These are phyloP conservation scores for Magnusiomyces tetraspermus DNA, from an alignment of 1,139 yeast genomes.

Conservation along the genomic window DNA sequence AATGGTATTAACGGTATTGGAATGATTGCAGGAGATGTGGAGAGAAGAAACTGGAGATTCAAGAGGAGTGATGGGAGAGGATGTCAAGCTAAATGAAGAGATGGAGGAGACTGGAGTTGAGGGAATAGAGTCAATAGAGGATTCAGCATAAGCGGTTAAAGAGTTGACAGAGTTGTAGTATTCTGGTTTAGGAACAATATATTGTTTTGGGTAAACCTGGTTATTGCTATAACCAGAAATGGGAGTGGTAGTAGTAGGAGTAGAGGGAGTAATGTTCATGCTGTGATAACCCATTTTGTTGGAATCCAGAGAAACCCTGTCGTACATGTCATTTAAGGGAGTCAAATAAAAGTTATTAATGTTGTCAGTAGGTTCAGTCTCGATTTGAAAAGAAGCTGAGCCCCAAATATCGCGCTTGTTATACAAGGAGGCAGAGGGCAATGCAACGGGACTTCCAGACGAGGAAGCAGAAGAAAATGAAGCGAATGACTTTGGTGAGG, in stretches of 20 bases:
- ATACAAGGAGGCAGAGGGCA: neutral
- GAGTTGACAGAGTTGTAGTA: neutral
- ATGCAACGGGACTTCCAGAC: neutral
- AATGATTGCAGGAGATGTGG: too few species aligned
- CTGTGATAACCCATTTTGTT: too few species aligned
- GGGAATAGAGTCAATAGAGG: neutral
- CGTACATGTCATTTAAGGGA: neutral
- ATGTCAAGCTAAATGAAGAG: neutral
- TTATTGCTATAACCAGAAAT: neutral
- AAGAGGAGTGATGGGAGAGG: neutral
- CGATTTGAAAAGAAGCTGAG: neutral
- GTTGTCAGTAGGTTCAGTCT: neutral
- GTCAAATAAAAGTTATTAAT: neutral
- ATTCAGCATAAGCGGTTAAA: neutral
- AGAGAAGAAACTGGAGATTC: neutral
- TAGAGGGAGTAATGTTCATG: too few species aligned
- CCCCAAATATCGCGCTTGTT: neutral
- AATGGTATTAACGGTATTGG: neutral
- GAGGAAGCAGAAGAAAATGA: neutral
- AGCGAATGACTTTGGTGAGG: neutral
- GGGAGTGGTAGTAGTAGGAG: neutral
- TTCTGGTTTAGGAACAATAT: neutral
- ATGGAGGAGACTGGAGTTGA: neutral
- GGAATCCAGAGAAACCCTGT: neutral
- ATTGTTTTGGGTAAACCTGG: neutral